These are phyloP conservation scores for Solanum pinnatisectum DNA, from an alignment of 257 asterid species.

Conservation along the genomic window DNA sequence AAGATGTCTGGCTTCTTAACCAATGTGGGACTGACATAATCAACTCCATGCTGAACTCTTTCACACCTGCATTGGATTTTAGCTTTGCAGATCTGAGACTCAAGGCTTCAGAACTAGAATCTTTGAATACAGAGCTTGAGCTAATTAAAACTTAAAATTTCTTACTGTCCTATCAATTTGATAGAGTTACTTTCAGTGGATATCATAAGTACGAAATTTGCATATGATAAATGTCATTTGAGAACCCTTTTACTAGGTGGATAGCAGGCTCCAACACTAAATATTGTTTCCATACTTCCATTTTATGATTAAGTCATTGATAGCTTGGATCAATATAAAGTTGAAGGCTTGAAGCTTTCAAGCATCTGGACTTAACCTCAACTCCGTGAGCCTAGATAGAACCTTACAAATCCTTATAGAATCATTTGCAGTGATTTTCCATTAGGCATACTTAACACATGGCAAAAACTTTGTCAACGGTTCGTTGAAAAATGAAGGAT, in stretches of 20 bases:
- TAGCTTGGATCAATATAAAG: background rate
- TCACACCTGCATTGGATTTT: background rate
- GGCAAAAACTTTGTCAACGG: background rate
- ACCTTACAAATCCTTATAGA: background rate
- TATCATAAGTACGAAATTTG: background rate
- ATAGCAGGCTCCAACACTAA: background rate
- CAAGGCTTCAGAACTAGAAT: background rate
- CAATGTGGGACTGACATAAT: background rate
- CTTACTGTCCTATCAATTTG: background rate
- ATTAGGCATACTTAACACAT: background rate
- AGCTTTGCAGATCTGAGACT: background rate
- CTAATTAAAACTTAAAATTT: background rate
- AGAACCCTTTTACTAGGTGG: background rate
- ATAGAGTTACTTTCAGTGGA: background rate
- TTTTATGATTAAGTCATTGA: background rate
- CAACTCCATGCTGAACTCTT: background rate
- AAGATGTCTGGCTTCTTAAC: background rate
- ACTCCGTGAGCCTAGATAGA: background rate
- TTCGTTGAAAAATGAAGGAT: background rate
- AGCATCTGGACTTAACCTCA: background rate
- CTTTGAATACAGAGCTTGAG: background rate
- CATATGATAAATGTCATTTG: background rate
- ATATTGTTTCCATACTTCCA: background rate
- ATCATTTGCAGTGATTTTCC: background rate
- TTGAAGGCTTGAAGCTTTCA: background rate